phyloP scores from a whole-genome alignment of 306 rosid species.

The Erythrophleum fordii region DNA sequence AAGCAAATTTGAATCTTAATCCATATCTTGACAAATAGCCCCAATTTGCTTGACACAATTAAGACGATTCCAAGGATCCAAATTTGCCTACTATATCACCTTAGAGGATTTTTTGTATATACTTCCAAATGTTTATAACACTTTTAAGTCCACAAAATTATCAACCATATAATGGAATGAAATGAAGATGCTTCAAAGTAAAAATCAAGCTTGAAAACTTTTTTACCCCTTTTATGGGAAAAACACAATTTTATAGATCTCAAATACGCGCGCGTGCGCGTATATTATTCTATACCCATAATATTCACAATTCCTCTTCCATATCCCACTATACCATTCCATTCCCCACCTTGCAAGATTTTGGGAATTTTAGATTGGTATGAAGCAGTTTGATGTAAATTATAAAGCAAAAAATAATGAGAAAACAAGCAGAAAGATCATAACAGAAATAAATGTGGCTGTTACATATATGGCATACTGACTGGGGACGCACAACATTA shows the following conservation, averaged over 20 bases:
- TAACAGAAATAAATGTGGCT: not conserved
- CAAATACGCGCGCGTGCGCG: no score
- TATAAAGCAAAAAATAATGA: not conserved
- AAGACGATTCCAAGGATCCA: not conserved
- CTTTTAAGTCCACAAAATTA: not conserved
- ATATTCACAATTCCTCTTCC: not conserved
- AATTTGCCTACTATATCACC: not conserved
- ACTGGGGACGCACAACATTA: not conserved
- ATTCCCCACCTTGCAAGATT: not conserved
- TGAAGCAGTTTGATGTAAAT: not conserved
- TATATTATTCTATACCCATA: not conserved
- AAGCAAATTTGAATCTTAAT: not conserved
- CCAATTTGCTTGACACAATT: conserved; percentile 2
- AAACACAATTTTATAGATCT: no score
- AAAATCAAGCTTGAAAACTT: not conserved
- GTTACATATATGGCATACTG: not conserved
- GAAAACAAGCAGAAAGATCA: conserved; percentile 2
- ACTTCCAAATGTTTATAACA: not conserved
- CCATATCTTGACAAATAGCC: not conserved
- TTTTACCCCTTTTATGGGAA: not conserved
- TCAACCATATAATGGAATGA: not conserved
- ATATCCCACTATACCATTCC: not conserved
- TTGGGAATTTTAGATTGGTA: not conserved
- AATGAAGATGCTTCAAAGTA: not conserved
- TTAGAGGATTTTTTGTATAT: not conserved